phyloP scores from a whole-genome alignment of 2,329 filamentous ascomycete species.

The Sclerotinia glacialis region DNA sequence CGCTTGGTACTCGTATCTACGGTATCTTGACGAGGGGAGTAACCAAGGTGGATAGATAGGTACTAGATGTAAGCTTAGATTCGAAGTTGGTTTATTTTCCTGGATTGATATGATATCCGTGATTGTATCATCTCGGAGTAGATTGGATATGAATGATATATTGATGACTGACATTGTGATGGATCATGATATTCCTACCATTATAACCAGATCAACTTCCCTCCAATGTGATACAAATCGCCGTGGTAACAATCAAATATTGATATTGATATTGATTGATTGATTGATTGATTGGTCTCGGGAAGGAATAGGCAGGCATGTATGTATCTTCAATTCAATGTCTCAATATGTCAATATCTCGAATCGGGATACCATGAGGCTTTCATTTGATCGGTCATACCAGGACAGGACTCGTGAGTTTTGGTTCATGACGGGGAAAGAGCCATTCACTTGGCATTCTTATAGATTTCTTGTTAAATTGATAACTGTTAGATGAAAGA shows the following conservation, averaged over 20 bases:
- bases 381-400: not conserved
- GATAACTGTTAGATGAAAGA: not conserved
- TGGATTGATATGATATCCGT: too few species aligned
- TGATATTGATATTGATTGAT: conserved; percentile 5
- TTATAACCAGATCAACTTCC: not conserved
- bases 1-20: too few species aligned
- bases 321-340: not conserved
- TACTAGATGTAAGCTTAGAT: too few species aligned
- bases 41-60: too few species aligned
- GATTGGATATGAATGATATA: not conserved
- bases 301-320: not conserved
- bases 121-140: not conserved
- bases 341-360: not conserved
- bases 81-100: too few species aligned
- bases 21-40: too few species aligned
- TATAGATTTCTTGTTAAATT: too few species aligned
- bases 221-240: not conserved
- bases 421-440: not conserved
- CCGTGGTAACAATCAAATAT: not conserved
- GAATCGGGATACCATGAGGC: conserved; percentile 5
- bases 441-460: not conserved
- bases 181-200: not conserved
- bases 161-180: not conserved
- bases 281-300: conserved; percentile 7
- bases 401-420: too few species aligned